phyloP scores from a whole-genome alignment of 2,329 filamentous ascomycete species.

The Madurella fahalii region DNA sequence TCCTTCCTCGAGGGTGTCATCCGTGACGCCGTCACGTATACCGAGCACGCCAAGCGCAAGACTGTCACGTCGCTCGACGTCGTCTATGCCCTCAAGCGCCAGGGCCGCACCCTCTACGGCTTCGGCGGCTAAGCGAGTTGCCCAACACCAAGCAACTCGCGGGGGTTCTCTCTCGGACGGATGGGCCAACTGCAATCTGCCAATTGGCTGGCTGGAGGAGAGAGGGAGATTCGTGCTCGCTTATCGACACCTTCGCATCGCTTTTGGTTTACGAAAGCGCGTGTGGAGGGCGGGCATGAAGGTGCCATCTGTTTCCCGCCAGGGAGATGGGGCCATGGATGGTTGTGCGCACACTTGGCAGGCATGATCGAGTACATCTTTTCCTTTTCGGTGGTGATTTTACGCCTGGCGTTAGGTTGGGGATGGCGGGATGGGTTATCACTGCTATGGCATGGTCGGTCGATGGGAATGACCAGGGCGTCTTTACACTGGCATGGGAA shows the following conservation, averaged over 20 bases:
- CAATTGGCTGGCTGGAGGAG: background rate
- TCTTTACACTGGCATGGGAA: slow-evolving; percentile 11
- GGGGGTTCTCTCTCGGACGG: too few species aligned
- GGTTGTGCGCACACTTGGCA: too few species aligned
- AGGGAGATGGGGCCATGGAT: too few species aligned
- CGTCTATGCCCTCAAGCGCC: slow-evolving; percentile 60
- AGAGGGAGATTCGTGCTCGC: background rate
- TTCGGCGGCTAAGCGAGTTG: slow-evolving; percentile 55
- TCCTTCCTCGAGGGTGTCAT: slow-evolving; percentile 81
- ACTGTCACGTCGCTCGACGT: slow-evolving; percentile 63
- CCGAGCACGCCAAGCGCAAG: slow-evolving; percentile 78
- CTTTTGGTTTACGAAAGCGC: background rate
- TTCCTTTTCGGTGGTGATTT: slow-evolving; percentile 10
- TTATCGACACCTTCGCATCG: background rate
- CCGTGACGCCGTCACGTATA: slow-evolving; percentile 75
- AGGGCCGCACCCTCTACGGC: slow-evolving; percentile 64
- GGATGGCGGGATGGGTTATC: slow-evolving; percentile 9
- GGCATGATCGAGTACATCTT: slow-evolving; percentile 9
- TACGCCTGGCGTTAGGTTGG: slow-evolving; percentile 15
- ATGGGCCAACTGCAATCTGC: too few species aligned
- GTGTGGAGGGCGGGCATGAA: background rate
- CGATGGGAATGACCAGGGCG: slow-evolving; percentile 20
- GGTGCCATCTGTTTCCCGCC: too few species aligned
- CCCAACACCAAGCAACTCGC: too few species aligned
- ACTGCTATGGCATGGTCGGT: slow-evolving; percentile 16